Percentiles rank a stretch among this genome's conserved stretches.
Evolutionary conservation across 805 yeast species (phyloP).

Genomic region (Yarrowia sp.): DNA sequence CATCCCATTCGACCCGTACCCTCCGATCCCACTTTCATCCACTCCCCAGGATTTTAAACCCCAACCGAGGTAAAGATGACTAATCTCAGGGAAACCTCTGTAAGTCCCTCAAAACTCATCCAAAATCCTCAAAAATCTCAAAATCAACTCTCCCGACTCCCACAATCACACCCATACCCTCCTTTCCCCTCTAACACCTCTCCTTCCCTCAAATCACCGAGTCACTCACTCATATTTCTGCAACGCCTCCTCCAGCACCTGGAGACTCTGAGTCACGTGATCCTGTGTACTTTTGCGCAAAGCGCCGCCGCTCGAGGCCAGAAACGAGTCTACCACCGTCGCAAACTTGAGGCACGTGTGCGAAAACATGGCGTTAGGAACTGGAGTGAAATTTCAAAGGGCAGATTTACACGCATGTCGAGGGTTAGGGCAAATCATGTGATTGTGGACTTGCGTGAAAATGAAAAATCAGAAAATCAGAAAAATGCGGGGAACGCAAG

Average conservation of each 20-base stretch:
- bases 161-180: too few relatives aligned
- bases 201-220: background rate
- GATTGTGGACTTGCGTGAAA: too few relatives aligned
- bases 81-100: too few relatives aligned
- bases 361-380: slow-evolving; percentile 20
- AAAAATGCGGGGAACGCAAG: too few relatives aligned
- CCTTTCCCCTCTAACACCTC: background rate
- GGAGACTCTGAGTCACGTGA: background rate
- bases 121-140: too few relatives aligned
- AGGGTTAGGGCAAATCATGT: slow-evolving; percentile 34
- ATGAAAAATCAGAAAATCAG: too few relatives aligned
- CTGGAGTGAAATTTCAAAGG: slow-evolving; percentile 13
- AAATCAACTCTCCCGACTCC: too few relatives aligned
- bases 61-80: too few relatives aligned
- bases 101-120: too few relatives aligned
- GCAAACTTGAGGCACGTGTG: slow-evolving; percentile 14
- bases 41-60: too few relatives aligned
- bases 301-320: slow-evolving; percentile 6
- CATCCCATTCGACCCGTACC: too few relatives aligned
- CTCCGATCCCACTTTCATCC: too few relatives aligned
- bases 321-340: slow-evolving; percentile 20
- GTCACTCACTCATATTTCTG: slow-evolving; percentile 29
- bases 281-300: slow-evolving; percentile 10
- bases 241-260: slow-evolving; percentile 6
- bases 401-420: slow-evolving; percentile 8